Base-by-base conservation (phyloP, 1,139 yeast genomes). In the Kodamaea derodonti region DNA sequence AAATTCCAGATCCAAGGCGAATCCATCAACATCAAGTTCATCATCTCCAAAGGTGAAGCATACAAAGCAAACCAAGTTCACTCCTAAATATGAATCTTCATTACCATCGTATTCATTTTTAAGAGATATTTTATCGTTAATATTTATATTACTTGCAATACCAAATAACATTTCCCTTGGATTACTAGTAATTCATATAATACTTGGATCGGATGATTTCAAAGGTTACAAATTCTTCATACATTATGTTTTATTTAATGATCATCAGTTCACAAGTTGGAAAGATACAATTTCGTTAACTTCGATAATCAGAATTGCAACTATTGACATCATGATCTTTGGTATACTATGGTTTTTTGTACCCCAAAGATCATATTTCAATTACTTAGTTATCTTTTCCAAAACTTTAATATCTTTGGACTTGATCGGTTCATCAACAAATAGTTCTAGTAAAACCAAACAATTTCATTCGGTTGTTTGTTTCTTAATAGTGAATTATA, bases 361-460 rank as follows among this genome's bases (percentile, higher is more conserved):
- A 17, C 72, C 72, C 20, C 51, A 50, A 14, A 52, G 48, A 14
- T 49, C 55, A 14, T 48, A 62, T 35, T 54, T 68, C 32, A 63
- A 62, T 30, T 69, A 69, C 46, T 48, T 71, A 18, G 62, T 65
- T 17, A 47, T 73, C 11, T 56, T 75, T 34, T 69, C 79, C 9
- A 72, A 73, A 45, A 65, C 78, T 3, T 63, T 74, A 20, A 55
- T 75, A n/a, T 69, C 80, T 1, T 61, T 75, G 28, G 74, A 69
- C 34, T 49, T 75, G 32, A 67, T 74, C 11, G 78, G 80, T 2
- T 52, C 71, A 7, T 18, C 22, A 18, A 18, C 6, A 18, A 18
- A 18, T 9, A 18, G 9, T 18, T 49, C 58, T 20, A 50, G 42
- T 29, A 44, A 14, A 44, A 37, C 36, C 49, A 36, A 51, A 47